Evolutionary conservation across 2,329 filamentous ascomycete genomes (phyloP).

Genomic region (Aspergillus arachidicola): DNA sequence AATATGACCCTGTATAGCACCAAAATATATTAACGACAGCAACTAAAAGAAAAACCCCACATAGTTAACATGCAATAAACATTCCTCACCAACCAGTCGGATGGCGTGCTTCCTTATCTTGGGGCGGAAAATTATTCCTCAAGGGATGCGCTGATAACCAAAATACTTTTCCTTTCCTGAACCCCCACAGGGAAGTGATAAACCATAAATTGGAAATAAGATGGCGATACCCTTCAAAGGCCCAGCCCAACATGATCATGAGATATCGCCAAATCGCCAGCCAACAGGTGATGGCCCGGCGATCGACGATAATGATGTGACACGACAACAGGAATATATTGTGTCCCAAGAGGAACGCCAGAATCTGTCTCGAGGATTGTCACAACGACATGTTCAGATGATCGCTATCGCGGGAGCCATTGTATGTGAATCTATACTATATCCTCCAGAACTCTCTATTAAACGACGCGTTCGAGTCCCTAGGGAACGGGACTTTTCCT

Average conservation of each 20-base stretch:
- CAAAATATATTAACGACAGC: neutral
- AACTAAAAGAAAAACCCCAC: neutral
- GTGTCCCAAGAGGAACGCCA: slow-evolving; percentile 49
- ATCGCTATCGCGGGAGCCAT: slow-evolving; percentile 51
- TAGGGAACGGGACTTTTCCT: slow-evolving; percentile 55
- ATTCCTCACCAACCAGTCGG: neutral
- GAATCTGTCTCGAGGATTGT: slow-evolving; percentile 47
- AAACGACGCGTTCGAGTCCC: neutral
- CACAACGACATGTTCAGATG: slow-evolving; percentile 49
- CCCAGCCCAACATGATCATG: neutral
- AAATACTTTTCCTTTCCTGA: neutral
- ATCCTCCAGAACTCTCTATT: neutral
- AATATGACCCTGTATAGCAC: neutral
- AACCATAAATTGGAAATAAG: neutral
- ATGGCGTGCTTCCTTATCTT: neutral
- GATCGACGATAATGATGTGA: neutral
- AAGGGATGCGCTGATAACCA: neutral
- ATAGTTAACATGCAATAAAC: neutral
- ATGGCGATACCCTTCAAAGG: neutral
- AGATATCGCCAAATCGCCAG: neutral
- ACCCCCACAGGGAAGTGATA: neutral
- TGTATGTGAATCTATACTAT: slow-evolving; percentile 24
- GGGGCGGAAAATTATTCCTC: neutral
- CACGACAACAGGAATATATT: slow-evolving; percentile 12
- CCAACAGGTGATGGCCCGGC: too few relatives aligned